Evolutionary conservation across 306 rosid genomes (phyloP), one percentile per base, ranked within the genome.

Genomic region (Parietaria judaica): DNA sequence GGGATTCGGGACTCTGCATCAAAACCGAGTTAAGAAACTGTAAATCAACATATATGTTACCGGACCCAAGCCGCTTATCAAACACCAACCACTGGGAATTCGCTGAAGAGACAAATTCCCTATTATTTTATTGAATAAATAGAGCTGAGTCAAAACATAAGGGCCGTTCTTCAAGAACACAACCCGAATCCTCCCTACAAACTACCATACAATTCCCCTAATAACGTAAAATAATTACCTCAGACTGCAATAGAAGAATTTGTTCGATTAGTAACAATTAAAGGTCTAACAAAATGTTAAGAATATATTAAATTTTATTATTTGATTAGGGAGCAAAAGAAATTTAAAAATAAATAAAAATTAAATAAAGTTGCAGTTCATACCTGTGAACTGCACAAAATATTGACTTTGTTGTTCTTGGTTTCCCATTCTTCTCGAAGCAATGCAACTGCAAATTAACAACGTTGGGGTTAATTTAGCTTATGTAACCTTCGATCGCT

Each of bases 301-400:
- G 45, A 41, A 41, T 41, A 0, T 23, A 41, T 41, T 41, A 5
- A 41, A 41, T 41, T 0, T 12, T 36, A 43, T 38, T 41, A 36
- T 17, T 16, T 46, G 66, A 35, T 12, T 37, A 23, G 5, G 34
- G 15, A 41, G 45, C 13, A 39, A 56, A 9, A n/a, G 11, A 9
- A 48, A 15, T 43, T 17, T 47, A 39, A 66, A 38, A 36, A 5
- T 34, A n/a, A 34, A 3, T 6, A 9, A 57, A 34, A 46, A 36
- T 6, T 64, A 60, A 62, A 23, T 23, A 17, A 56, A 53, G 61
- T 61, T 15, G 63, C 12, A 69, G 54, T 72, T 51, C 84, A 66
- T 72, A 88, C 99, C 99, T 86, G 83, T 92, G 99, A 71, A 77
- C 70, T 36, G 90, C 80, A 70, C 99, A 92, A 67, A 77, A 92